Conservation (phyloP, 2,329 filamentous ascomycete genomes). For the Microascus cirrosus region DNA sequence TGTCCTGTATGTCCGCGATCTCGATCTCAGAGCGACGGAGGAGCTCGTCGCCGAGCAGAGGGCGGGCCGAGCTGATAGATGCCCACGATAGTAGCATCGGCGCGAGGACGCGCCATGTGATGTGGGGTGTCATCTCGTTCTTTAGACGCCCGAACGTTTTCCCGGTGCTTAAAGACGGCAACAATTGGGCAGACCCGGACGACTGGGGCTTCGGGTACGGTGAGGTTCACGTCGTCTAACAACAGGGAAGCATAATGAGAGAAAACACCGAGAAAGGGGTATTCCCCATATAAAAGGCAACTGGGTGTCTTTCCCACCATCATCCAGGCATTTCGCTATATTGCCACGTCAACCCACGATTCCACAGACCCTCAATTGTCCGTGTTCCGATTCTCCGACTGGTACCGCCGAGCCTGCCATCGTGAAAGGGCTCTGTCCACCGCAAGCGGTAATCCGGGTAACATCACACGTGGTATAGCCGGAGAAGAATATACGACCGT, state of each 20-base stretch:
- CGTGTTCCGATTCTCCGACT: background rate
- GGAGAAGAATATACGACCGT: background rate
- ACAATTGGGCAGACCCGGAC: background rate
- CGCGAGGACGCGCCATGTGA: slow-evolving; percentile 1
- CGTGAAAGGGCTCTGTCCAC: background rate
- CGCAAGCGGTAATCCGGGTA: background rate
- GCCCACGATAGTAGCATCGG: background rate
- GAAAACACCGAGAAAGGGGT: background rate
- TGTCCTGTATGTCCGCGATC: slow-evolving; percentile 1
- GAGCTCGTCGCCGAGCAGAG: slow-evolving; percentile 2
- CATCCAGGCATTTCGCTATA: background rate
- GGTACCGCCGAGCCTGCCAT: background rate
- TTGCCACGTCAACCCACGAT: background rate
- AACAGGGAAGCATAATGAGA: background rate
- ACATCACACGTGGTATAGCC: background rate
- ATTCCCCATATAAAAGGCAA: background rate
- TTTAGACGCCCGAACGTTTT: background rate
- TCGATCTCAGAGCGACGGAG: slow-evolving; percentile 1
- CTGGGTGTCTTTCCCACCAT: background rate
- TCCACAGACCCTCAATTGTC: background rate
- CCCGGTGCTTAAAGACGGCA: background rate
- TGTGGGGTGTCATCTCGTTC: background rate
- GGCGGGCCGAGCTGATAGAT: background rate
- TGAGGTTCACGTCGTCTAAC: background rate
- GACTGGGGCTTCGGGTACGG: background rate